phyloP scores from a whole-genome alignment of 1,284 basidiomycete genomes.

The Heterobasidion parviporum region DNA sequence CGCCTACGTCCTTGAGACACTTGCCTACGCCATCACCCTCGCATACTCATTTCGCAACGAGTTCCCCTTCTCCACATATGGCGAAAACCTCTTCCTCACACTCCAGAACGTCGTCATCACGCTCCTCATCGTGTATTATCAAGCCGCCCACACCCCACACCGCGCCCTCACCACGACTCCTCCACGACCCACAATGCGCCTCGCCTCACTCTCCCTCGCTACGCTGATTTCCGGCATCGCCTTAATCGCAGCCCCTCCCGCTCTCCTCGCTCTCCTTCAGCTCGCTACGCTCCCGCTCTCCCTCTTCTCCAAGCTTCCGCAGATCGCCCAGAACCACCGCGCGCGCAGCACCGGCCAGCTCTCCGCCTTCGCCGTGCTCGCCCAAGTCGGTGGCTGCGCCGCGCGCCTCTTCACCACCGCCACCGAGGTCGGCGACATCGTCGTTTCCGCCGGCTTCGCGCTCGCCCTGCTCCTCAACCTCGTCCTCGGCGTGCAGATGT shows the following conservation, averaged over 20 bases:
- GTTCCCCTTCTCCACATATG: conserved; percentile 94
- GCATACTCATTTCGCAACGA: conserved; percentile 78
- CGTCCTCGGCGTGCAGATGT: conserved; percentile 75
- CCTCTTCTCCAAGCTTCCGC: conserved; percentile 80
- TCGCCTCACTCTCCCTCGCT: conserved; percentile 30
- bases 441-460: conserved; percentile 76
- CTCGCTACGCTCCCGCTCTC: conserved; percentile 78
- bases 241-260: conserved; percentile 43
- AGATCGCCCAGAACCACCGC: conserved; percentile 74
- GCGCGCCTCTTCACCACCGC: conserved; percentile 87
- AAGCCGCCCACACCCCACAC: conserved; percentile 21
- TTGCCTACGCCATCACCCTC: conserved; percentile 80
- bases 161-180: conserved; percentile 12
- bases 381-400: conserved; percentile 77
- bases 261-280: conserved; percentile 59
- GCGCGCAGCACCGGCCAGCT: conserved; percentile 82
- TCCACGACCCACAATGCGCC: conserved; percentile 11
- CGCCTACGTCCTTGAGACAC: conserved; percentile 78
- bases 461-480: conserved; percentile 75
- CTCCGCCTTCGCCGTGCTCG: conserved; percentile 80
- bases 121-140: conserved; percentile 67
- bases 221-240: conserved; percentile 33
- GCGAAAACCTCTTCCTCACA: conserved; percentile 86
- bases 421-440: conserved; percentile 74
- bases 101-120: conserved; percentile 80